phyloP scores from a whole-genome alignment of 2,329 filamentous ascomycete genomes.

The Neopestalotiopsis sp. region DNA sequence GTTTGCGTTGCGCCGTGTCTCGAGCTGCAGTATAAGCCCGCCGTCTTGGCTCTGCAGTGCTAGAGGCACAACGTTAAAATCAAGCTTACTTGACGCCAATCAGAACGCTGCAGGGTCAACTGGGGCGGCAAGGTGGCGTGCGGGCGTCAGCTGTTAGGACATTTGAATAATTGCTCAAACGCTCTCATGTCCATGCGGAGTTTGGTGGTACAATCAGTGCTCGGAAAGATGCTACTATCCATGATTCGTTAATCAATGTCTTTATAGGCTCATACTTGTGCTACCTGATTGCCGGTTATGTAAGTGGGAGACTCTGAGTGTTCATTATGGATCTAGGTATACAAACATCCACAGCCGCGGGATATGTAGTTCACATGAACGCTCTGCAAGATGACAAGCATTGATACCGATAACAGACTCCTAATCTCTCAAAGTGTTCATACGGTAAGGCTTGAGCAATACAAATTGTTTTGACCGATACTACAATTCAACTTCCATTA shows the following conservation, averaged over 20 bases:
- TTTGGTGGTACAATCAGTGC: background rate
- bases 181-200: background rate
- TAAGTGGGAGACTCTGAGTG: no score
- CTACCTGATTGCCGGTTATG: background rate
- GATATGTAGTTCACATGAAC: no score
- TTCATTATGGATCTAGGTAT: background rate
- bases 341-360: background rate
- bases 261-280: no score
- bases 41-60: background rate
- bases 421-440: no score
- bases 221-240: background rate
- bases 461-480: no score
- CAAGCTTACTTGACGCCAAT: constrained; percentile 13
- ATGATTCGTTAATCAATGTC: no score
- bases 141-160: background rate
- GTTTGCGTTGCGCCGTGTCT: background rate
- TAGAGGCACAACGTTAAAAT: background rate
- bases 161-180: constrained; percentile 18
- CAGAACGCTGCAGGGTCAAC: background rate
- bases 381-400: background rate
- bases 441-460: no score
- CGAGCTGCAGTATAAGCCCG: constrained; percentile 1
- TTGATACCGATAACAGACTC: background rate
- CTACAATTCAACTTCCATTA: no score
- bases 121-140: background rate